Percentiles rank a stretch among this genome's conserved stretches.
These are phyloP conservation scores for Schizochytrium sp. DNA, from an alignment of 108 stramenopile genomes.

Conservation along the genomic window DNA sequence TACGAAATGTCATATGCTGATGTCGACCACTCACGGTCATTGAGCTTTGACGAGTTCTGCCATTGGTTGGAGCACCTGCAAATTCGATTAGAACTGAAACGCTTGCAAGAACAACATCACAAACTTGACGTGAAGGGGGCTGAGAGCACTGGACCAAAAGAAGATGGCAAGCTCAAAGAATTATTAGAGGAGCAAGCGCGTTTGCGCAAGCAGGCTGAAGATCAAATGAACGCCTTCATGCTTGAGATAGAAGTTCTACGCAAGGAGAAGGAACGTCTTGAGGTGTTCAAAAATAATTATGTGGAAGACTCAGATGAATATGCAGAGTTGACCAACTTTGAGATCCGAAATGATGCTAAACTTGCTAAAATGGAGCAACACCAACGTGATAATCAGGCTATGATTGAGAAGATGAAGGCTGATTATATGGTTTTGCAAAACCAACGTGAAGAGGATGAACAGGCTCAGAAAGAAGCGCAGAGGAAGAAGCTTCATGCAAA, in stretches of 20 bases:
- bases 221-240: constrained; percentile 14
- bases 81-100: constrained; percentile 5
- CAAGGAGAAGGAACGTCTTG: constrained; percentile 41
- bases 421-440: constrained; percentile 9
- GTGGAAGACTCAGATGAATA: constrained; percentile 8
- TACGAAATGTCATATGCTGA: constrained; percentile 28
- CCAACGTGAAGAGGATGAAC: constrained; percentile 16
- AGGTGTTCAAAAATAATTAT: neutral
- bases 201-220: constrained; percentile 9
- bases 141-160: neutral
- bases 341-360: constrained; percentile 41
- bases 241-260: constrained; percentile 20
- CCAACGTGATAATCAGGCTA: constrained; percentile 8
- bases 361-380: constrained; percentile 29
- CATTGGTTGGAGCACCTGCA: constrained; percentile 50
- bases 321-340: constrained; percentile 16
- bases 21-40: constrained; percentile 14
- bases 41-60: constrained; percentile 34
- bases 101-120: constrained; percentile 15
- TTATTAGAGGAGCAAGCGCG: neutral
- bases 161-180: constrained; percentile 55
- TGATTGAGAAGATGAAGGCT: constrained; percentile 56
- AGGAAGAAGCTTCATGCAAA: constrained; percentile 39
- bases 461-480: neutral
- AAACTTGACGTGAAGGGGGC: neutral